Percentiles rank a stretch among this genome's conserved stretches.
Conservation (phyloP, 495 filamentous ascomycete species). For the Hyaloscypha finlandica region DNA sequence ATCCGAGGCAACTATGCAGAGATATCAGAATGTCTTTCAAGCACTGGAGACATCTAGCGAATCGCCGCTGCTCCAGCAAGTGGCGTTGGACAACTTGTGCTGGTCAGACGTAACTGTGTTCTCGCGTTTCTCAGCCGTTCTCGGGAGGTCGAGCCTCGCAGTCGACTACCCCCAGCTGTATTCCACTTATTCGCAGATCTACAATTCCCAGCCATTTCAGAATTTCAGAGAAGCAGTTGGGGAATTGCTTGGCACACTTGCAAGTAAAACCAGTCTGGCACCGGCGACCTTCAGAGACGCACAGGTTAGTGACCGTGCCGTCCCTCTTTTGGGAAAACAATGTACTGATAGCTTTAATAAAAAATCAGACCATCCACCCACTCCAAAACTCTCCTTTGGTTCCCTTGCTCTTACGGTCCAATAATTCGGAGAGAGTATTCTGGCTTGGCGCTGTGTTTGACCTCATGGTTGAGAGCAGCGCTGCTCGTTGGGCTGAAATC, state of each 20-base stretch:
- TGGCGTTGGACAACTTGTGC: constrained; percentile 56
- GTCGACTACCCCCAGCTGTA: not conserved
- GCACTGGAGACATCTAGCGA: constrained; percentile 26
- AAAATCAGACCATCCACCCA: constrained; percentile 59
- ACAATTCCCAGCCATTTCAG: constrained; percentile 14
- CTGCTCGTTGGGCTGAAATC: constrained; percentile 34
- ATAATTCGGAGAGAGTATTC: constrained; percentile 36
- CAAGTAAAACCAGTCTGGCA: constrained; percentile 30
- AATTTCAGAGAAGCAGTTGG: constrained; percentile 23
- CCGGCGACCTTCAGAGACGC: constrained; percentile 39
- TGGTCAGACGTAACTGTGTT: constrained; percentile 49
- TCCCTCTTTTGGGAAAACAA: constrained; percentile 19
- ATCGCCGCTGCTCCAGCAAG: constrained; percentile 6
- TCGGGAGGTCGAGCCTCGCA: constrained; percentile 2
- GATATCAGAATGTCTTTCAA: constrained; percentile 16
- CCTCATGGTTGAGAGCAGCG: constrained; percentile 46
- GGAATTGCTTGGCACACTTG: constrained; percentile 22
- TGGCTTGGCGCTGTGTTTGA: constrained; percentile 54
- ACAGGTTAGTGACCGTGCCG: constrained; percentile 51
- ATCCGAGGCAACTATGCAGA: constrained; percentile 25
- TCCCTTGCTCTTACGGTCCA: constrained; percentile 38
- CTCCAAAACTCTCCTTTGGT: constrained; percentile 63
- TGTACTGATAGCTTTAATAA: constrained; percentile 42
- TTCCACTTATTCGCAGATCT: constrained; percentile 17
- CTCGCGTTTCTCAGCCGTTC: constrained; percentile 38